Evolutionary conservation across 2,329 filamentous ascomycete genomes (phyloP).

Genomic region (Trichoderma endophyticum): DNA sequence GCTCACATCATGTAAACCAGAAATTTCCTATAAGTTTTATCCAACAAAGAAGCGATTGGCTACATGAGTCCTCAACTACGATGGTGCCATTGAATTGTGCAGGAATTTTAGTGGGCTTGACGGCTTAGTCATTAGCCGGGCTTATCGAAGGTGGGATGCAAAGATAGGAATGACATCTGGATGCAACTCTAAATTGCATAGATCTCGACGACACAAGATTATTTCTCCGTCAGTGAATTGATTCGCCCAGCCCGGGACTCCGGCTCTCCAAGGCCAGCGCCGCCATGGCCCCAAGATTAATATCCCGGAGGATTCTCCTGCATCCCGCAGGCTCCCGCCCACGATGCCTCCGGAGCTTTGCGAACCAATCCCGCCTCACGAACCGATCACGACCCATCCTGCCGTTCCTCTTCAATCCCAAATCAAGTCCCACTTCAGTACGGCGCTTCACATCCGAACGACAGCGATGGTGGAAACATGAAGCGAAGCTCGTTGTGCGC

Average conservation of each 20-base stretch:
- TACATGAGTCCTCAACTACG: neutral
- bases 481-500: constrained; percentile 66
- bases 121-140: neutral
- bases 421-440: constrained; percentile 52
- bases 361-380: constrained; percentile 29
- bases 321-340: constrained; percentile 21
- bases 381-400: too few relatives aligned
- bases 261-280: constrained; percentile 17
- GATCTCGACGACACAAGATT: neutral
- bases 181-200: neutral
- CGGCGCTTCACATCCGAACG: constrained; percentile 79
- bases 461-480: constrained; percentile 65
- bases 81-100: neutral
- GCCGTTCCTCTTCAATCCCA: constrained; percentile 49
- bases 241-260: constrained; percentile 7
- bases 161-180: neutral
- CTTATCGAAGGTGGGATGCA: neutral
- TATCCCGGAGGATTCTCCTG: constrained; percentile 33
- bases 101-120: neutral
- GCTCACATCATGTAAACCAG: constrained; percentile 20
- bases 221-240: neutral
- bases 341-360: constrained; percentile 28
- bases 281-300: constrained; percentile 40
- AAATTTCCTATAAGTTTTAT: neutral
- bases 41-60: neutral